Conservation (phyloP, 495 filamentous ascomycete genomes). For the Rostrohypoxylon terebratum region DNA sequence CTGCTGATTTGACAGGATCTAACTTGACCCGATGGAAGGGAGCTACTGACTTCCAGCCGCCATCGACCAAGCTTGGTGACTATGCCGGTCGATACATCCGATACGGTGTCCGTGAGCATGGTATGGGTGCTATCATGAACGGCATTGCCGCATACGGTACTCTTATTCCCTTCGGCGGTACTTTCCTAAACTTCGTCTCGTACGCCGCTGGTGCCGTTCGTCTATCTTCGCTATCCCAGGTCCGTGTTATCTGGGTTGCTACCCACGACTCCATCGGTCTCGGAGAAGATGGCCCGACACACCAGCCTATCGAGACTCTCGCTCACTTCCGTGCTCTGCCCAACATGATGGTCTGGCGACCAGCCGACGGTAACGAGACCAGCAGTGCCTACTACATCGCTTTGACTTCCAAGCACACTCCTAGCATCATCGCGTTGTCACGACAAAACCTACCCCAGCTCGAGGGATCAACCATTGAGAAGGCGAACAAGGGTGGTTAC, state of each 20-base stretch:
- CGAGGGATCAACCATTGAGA: slow-evolving; percentile 88
- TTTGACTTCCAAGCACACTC: slow-evolving; percentile 89
- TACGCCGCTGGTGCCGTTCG: slow-evolving; percentile 97
- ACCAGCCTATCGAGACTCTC: slow-evolving; percentile 99
- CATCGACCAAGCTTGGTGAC: slow-evolving; percentile 82
- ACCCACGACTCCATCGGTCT: slow-evolving; percentile 99
- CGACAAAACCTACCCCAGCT: slow-evolving; percentile 99
- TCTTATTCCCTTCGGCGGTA: slow-evolving; percentile 91
- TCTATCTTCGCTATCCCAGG: slow-evolving; percentile 90
- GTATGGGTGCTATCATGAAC: slow-evolving; percentile 98
- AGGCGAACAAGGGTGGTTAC: slow-evolving; percentile 94
- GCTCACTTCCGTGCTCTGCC: slow-evolving; percentile 99
- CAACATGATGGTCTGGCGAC: slow-evolving; percentile 99
- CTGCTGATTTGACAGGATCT: slow-evolving; percentile 96
- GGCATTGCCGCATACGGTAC: slow-evolving; percentile 96
- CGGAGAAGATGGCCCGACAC: slow-evolving; percentile 97
- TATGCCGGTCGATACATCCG: slow-evolving; percentile 94
- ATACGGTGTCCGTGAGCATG: slow-evolving; percentile 97
- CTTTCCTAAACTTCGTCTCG: slow-evolving; percentile 99
- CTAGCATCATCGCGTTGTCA: slow-evolving; percentile 91
- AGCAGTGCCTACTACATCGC: slow-evolving; percentile 97
- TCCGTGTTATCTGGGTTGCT: slow-evolving; percentile 94
- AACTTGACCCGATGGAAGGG: slow-evolving; percentile 99
- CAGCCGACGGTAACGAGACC: slow-evolving; percentile 98
- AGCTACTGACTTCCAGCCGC: slow-evolving; percentile 97